Conservation (phyloP, 768 basidiomycete genomes). For the Coprinellus micaceus region DNA sequence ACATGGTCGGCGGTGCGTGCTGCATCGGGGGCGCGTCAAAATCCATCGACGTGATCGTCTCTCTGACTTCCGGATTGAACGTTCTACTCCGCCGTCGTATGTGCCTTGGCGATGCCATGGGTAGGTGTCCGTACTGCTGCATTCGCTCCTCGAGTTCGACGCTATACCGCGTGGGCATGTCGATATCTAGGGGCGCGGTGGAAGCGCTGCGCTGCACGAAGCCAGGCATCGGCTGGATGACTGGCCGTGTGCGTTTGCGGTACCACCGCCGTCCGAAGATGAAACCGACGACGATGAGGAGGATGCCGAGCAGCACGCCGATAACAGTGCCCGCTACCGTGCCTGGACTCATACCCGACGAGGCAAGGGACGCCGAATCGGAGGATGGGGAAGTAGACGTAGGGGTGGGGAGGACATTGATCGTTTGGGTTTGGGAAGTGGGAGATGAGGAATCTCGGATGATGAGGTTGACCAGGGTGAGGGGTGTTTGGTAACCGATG, state of each 20-base stretch:
- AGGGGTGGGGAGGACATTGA: neutral
- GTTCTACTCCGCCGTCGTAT: neutral
- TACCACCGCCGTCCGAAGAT: constrained; percentile 2
- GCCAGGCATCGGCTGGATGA: constrained; percentile 1
- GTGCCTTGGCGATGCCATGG: neutral
- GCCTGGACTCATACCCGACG: neutral
- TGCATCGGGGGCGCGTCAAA: neutral
- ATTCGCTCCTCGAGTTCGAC: constrained; percentile 2
- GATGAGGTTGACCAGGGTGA: constrained; percentile 5
- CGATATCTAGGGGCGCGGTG: neutral
- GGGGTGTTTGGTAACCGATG: constrained; percentile 3
- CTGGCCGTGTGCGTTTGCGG: neutral
- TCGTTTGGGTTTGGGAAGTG: neutral
- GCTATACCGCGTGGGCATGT: constrained; percentile 1
- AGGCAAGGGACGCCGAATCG: no score
- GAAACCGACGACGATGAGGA: neutral
- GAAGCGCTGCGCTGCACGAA: neutral
- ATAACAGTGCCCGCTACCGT: neutral
- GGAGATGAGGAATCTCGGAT: constrained; percentile 3
- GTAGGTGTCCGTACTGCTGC: neutral
- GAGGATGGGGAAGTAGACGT: neutral
- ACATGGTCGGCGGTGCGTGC: neutral
- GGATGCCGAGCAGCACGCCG: neutral
- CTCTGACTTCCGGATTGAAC: constrained; percentile 2
- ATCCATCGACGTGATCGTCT: neutral